Evolutionary conservation across 257 asterid species (phyloP), one percentile per base, ranked within the genome.

Genomic region (Haberlea rhodopensis): DNA sequence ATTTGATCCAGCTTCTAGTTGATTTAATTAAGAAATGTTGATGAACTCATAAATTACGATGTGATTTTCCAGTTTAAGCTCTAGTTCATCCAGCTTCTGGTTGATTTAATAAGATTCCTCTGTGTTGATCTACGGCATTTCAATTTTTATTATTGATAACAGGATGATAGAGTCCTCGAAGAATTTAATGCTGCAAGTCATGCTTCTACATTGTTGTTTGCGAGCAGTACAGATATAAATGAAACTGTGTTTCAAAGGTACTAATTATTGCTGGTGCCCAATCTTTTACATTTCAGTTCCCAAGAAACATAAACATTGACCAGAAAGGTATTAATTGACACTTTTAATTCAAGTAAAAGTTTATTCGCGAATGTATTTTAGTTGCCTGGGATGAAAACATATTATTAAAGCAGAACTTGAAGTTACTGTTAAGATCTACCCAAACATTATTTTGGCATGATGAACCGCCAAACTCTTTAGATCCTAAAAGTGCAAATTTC

Each of bases 191-290:
- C 92, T 40, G 53, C 80, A 48, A 85, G 83, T 79, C 95, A 89
- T 83, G 87, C 97, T 64, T 77, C 96, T 65, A 85, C 88, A 1
- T 80, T 92, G 74, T 87, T 81, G 56, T 92, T 92, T 57, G 43
- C 66, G 83, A 68, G 65, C 57, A 70, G 70, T 68, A 21, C 75
- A 48, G 70, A 81, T 75, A 71, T 85, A 49, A 77, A 81, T 66
- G 94, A 84, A 71, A 85, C 94, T 31, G 58, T 89, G 28, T 92
- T 87, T 63, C 96, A 86, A 68, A 89, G 99, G 99, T 85, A 78
- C 63, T 67, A 34, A 53, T 24, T 23, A 34, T 56, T 40, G 5
- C 48, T 40, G 18, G 3, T 34, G 16, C 45, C 45, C 16, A 34
- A 34, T 34, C 16, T 34, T 34, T 34, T 34, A 40, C 4, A 40